Percentiles rank a stretch among this genome's conserved stretches.
These are phyloP conservation scores for Mycena polygramma DNA, from an alignment of 768 basidiomycete species.

Conservation along the genomic window DNA sequence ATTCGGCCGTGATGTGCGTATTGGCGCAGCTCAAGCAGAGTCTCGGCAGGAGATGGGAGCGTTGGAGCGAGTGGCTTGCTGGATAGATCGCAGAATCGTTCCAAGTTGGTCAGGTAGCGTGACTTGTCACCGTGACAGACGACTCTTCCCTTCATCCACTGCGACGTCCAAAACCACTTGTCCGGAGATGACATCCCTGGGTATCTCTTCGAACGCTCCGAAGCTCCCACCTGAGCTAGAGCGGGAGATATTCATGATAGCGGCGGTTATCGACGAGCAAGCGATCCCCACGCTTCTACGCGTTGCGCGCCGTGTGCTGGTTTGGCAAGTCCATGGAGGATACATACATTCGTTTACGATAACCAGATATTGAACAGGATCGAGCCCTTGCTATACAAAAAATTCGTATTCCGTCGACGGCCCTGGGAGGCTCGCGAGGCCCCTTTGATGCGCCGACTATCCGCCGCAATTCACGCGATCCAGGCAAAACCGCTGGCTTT, in stretches of 20 bases:
- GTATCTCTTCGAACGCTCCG: background rate
- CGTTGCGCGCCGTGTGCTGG: background rate
- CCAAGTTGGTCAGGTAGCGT: too few species aligned
- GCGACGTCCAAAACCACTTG: too few species aligned
- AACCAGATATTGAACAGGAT: background rate
- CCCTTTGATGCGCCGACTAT: background rate
- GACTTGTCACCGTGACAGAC: too few species aligned
- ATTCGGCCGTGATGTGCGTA: too few species aligned
- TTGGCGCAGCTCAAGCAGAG: too few species aligned
- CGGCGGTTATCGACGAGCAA: background rate
- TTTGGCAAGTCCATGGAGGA: too few species aligned
- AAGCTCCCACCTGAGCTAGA: slow-evolving; percentile 5
- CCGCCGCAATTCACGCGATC: background rate
- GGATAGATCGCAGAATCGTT: too few species aligned
- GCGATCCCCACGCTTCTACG: background rate
- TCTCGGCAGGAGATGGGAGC: too few species aligned
- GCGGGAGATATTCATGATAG: slow-evolving; percentile 6
- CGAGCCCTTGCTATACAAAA: background rate
- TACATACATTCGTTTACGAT: too few species aligned
- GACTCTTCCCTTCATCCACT: too few species aligned
- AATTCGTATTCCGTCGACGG: background rate
- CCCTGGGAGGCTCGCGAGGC: background rate
- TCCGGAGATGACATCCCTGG: too few species aligned
- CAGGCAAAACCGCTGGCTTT: background rate
- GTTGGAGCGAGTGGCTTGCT: too few species aligned